Percentiles rank a stretch among this genome's conserved stretches.
Evolutionary conservation across 768 basidiomycete species (phyloP).

Genomic region (Trametes maxima): DNA sequence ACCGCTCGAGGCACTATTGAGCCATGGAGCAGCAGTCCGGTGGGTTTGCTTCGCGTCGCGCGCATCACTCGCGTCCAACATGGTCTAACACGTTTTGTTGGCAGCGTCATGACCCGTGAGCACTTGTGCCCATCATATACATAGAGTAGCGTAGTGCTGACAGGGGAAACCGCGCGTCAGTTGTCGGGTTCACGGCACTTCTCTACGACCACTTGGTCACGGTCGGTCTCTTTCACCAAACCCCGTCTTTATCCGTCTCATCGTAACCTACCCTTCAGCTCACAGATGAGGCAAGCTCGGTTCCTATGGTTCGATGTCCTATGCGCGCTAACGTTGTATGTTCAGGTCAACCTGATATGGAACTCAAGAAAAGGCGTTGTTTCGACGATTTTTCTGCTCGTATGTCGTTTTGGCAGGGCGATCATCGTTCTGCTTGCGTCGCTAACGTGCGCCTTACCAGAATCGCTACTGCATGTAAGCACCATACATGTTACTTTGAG

Average conservation of each 20-base stretch:
- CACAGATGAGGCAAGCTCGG: conserved; percentile 27
- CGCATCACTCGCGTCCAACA: conserved; percentile 5
- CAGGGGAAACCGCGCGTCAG: conserved; percentile 7
- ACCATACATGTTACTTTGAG: background rate
- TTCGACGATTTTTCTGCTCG: conserved; percentile 31
- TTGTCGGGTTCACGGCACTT: conserved; percentile 30
- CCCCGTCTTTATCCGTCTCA: background rate
- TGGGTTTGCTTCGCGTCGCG: conserved; percentile 20
- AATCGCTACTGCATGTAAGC: conserved; percentile 34
- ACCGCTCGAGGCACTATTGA: conserved; percentile 24
- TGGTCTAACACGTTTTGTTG: conserved; percentile 23
- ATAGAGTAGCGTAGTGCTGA: background rate
- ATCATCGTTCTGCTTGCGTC: background rate
- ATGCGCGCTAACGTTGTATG: background rate
- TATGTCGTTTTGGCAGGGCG: conserved; percentile 8
- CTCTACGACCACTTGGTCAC: conserved; percentile 34
- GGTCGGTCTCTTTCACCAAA: conserved; percentile 14
- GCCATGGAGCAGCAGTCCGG: conserved; percentile 30
- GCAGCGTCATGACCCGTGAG: conserved; percentile 31
- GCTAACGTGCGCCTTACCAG: conserved; percentile 7
- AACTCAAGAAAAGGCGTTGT: conserved; percentile 26
- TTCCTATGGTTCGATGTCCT: background rate
- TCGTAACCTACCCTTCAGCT: conserved; percentile 20
- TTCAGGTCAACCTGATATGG: conserved; percentile 31
- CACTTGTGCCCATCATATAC: background rate